Evolutionary conservation across 192 early-diverging fungal species (phyloP).

Genomic region (Backusella sp.): DNA sequence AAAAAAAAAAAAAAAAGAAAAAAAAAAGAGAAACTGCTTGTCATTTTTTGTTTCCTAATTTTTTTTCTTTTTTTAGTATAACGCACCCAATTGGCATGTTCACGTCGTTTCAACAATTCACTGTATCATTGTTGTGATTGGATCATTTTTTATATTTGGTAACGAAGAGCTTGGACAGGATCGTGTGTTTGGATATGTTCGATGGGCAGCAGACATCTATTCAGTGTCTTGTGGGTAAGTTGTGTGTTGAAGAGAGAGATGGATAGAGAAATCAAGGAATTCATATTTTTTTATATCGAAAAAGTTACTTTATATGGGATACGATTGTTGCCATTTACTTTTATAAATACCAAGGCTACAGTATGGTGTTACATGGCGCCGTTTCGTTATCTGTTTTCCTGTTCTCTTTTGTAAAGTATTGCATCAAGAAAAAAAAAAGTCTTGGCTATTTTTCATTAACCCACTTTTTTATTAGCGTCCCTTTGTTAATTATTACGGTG

Average conservation of each 20-base stretch:
- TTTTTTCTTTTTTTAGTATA: conserved; percentile 19
- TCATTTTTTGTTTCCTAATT: neutral
- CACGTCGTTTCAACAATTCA: conserved; percentile 83
- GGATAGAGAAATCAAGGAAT: neutral
- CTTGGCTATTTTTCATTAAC: neutral
- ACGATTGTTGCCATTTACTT: conserved; percentile 63
- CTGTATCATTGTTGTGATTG: conserved; percentile 61
- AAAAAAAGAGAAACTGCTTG: neutral
- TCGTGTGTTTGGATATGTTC: conserved; percentile 71
- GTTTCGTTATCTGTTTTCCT: conserved; percentile 75
- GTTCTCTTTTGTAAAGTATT: conserved; percentile 63
- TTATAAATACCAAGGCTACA: conserved; percentile 66
- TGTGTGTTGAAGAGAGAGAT: conserved; percentile 14
- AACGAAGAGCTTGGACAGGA: conserved; percentile 62
- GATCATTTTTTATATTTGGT: conserved; percentile 68
- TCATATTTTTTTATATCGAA: neutral
- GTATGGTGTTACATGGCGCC: conserved; percentile 82
- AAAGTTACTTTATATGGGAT: conserved; percentile 94
- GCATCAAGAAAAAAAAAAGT: neutral
- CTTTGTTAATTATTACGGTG: conserved; percentile 84
- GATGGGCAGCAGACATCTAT: conserved; percentile 71
- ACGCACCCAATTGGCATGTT: conserved; percentile 62
- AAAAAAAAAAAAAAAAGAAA: neutral
- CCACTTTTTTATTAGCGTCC: conserved; percentile 53
- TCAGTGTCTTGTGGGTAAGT: conserved; percentile 80